phyloP scores from a whole-genome alignment of 1,139 yeast genomes.

The Yamadazyma kanchanaburiensis region DNA sequence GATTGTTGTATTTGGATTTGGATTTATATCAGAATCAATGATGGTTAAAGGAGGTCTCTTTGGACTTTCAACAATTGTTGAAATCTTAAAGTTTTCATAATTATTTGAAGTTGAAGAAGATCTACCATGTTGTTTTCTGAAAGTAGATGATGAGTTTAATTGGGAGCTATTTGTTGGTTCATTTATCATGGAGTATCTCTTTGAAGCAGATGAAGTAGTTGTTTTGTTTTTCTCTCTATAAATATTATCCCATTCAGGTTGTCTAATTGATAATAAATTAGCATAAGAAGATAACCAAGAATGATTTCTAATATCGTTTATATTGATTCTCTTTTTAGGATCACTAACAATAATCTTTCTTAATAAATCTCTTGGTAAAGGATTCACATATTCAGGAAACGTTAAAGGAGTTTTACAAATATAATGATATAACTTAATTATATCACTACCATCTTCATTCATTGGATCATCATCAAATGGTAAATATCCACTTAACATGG shows the following conservation, averaged over 20 bases:
- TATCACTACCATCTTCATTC: constrained; percentile 95
- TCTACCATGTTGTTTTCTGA: constrained; percentile 24
- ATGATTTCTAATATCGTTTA: constrained; percentile 72
- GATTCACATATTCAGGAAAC: constrained; percentile 90
- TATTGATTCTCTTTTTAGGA: constrained; percentile 72
- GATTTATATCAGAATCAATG: constrained; percentile 10
- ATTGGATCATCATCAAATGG: constrained; percentile 98
- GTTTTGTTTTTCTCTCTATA: constrained; percentile 30
- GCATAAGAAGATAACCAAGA: constrained; percentile 85
- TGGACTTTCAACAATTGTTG: constrained; percentile 49
- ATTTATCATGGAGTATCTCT: constrained; percentile 45
- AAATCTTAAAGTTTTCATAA: constrained; percentile 8
- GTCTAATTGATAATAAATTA: constrained; percentile 76
- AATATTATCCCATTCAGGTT: constrained; percentile 83
- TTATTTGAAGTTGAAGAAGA: constrained; percentile 31
- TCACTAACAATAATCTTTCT: constrained; percentile 82
- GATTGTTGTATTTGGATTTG: constrained; percentile 8
- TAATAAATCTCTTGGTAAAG: constrained; percentile 86
- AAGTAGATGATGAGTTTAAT: constrained; percentile 7
- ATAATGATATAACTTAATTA: constrained; percentile 84
- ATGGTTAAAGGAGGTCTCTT: constrained; percentile 16
- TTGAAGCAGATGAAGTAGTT: constrained; percentile 15
- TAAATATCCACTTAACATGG: constrained; percentile 95
- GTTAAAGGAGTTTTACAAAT: constrained; percentile 89
- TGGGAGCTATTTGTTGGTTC: constrained; percentile 41